Evolutionary conservation across 139 green algal genomes (phyloP).

Genomic region (Chlamydomonas sp.): DNA sequence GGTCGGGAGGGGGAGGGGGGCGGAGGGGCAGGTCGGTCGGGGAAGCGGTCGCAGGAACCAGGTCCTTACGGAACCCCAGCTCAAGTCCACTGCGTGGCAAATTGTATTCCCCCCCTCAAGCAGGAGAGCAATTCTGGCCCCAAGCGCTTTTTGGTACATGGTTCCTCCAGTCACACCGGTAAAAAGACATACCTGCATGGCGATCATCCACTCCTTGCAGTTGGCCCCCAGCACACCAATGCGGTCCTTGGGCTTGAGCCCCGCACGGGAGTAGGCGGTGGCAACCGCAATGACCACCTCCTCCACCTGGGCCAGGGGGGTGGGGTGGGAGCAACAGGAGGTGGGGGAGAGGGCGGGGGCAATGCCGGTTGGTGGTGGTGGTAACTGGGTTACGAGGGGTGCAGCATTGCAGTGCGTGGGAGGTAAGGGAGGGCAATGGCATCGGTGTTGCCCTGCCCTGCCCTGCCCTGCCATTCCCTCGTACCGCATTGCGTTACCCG

Average conservation of each 20-base stretch:
- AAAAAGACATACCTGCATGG: conserved; percentile 60
- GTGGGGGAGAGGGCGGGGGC: too few relatives aligned
- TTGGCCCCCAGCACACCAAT: conserved; percentile 71
- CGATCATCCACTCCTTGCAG: conserved; percentile 77
- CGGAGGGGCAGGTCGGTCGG: neutral
- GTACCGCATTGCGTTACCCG: too few relatives aligned
- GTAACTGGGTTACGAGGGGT: too few relatives aligned
- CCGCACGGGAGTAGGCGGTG: conserved; percentile 44
- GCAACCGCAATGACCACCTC: conserved; percentile 26
- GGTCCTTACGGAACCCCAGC: too few relatives aligned
- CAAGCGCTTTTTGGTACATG: neutral
- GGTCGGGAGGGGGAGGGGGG: neutral
- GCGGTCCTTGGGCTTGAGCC: conserved; percentile 45
- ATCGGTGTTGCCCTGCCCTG: too few relatives aligned
- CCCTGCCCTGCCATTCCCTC: too few relatives aligned
- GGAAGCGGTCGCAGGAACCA: too few relatives aligned
- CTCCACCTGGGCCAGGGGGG: neutral
- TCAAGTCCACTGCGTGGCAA: too few relatives aligned
- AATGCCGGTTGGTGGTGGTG: too few relatives aligned
- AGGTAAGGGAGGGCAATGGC: too few relatives aligned
- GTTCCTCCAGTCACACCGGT: neutral
- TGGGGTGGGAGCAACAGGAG: too few relatives aligned
- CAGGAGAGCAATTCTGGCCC: neutral
- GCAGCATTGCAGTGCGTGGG: too few relatives aligned
- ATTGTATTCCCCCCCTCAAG: neutral